A percentile compares a stretch with the other conserved stretches of the same genome.
Evolutionary conservation across 1,284 basidiomycete genomes (phyloP).

Genomic region (Ceratobasidium sp.): DNA sequence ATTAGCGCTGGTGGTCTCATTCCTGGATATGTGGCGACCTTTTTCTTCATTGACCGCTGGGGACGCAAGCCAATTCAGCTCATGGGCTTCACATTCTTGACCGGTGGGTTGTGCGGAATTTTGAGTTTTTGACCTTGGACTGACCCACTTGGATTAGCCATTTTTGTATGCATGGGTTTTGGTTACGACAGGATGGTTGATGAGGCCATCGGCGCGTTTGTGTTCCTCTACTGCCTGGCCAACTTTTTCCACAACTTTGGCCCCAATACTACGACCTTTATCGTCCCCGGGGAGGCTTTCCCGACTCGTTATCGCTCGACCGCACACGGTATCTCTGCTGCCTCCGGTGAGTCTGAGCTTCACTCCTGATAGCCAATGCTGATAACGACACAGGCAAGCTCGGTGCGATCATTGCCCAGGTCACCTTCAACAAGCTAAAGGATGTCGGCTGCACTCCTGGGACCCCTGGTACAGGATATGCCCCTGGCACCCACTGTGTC

Average conservation of each 20-base stretch:
- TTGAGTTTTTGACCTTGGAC: conserved; percentile 7
- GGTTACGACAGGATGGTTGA: conserved; percentile 76
- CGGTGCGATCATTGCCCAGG: conserved; percentile 84
- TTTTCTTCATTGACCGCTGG: conserved; percentile 76
- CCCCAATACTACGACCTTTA: conserved; percentile 83
- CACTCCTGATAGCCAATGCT: neutral
- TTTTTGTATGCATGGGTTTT: conserved; percentile 65
- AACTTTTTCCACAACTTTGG: conserved; percentile 66
- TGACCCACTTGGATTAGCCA: conserved; percentile 47
- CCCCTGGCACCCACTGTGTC: no score
- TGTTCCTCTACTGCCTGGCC: conserved; percentile 75
- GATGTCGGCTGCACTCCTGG: no score
- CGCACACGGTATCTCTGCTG: conserved; percentile 86
- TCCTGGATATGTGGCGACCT: conserved; percentile 78
- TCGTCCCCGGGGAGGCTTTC: conserved; percentile 84
- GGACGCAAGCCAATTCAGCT: conserved; percentile 78
- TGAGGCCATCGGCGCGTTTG: conserved; percentile 71
- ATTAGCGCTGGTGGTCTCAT: conserved; percentile 64
- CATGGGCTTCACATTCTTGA: conserved; percentile 79
- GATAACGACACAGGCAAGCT: conserved; percentile 66
- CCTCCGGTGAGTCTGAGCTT: conserved; percentile 55
- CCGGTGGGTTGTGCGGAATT: conserved; percentile 57
- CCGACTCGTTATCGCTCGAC: conserved; percentile 88
- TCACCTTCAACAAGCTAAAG: no score
- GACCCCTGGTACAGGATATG: no score